Evolutionary conservation across 169 alveolate species (phyloP).

Genomic region (Eimeria necatrix): DNA sequence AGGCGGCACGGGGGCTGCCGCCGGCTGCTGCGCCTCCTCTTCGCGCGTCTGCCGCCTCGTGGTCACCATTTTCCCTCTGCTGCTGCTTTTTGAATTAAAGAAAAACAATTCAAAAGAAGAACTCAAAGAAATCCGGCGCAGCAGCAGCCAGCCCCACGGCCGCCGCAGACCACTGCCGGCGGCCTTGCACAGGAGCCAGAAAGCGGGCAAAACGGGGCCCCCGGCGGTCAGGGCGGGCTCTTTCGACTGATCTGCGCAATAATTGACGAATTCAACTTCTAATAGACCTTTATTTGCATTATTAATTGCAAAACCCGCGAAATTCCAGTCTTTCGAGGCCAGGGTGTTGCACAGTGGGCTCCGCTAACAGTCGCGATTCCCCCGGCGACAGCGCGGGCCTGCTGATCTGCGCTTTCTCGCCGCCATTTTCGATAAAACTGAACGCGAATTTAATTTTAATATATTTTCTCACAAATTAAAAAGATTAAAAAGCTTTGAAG

Average conservation of each 20-base stretch:
- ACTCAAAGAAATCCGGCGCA: background rate
- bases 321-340: too few species aligned
- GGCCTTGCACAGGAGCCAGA: too few species aligned
- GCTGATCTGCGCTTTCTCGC: too few species aligned
- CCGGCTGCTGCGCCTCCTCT: constrained; percentile 22
- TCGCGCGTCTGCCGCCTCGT: constrained; percentile 41
- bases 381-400: too few species aligned
- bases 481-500: background rate
- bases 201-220: too few species aligned
- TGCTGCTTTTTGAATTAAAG: background rate
- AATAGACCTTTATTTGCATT: too few species aligned
- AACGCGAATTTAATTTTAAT: background rate
- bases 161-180: background rate
- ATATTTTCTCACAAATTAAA: background rate
- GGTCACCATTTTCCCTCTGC: background rate
- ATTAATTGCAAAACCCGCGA: too few species aligned
- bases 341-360: too few species aligned
- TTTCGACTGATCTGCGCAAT: too few species aligned
- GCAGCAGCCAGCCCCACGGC: background rate
- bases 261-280: too few species aligned
- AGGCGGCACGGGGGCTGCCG: constrained; percentile 6
- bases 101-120: background rate
- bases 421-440: background rate
- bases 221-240: too few species aligned
- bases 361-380: too few species aligned